Conservation (phyloP, 805 yeast species). For the Ascoidea rubescens region DNA sequence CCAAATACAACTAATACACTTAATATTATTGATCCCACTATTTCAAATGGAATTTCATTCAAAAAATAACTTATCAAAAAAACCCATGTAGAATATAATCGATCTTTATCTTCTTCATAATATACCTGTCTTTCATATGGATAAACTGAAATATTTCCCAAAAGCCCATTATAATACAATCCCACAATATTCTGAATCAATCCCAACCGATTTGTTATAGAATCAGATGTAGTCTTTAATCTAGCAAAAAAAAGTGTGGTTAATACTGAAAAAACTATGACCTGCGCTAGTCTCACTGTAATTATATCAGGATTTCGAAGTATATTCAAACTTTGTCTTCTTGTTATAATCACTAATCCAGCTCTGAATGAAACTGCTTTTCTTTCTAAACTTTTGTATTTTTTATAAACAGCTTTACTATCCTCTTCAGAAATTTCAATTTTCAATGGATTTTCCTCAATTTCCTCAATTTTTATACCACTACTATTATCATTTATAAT, state of each 20-base stretch:
- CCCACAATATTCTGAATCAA: constrained; percentile 61
- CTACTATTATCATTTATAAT: neutral
- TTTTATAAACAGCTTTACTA: constrained; percentile 6
- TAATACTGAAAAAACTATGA: constrained; percentile 47
- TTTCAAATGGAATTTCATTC: constrained; percentile 57
- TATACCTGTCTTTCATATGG: constrained; percentile 64
- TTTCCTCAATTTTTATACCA: constrained; percentile 1
- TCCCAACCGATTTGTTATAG: constrained; percentile 60
- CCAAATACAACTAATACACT: constrained; percentile 52
- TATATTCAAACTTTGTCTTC: constrained; percentile 29
- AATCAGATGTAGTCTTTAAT: constrained; percentile 27
- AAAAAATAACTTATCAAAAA: constrained; percentile 47
- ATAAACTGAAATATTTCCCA: constrained; percentile 63
- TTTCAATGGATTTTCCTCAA: neutral
- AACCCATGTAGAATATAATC: constrained; percentile 49
- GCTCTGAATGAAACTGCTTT: constrained; percentile 11
- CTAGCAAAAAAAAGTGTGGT: constrained; percentile 59
- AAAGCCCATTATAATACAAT: constrained; percentile 65
- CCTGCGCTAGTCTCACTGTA: constrained; percentile 51
- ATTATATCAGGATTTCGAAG: constrained; percentile 41
- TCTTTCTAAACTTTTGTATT: constrained; percentile 13
- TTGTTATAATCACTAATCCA: constrained; percentile 8
- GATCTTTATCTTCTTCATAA: constrained; percentile 67
- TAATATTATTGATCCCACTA: constrained; percentile 43
- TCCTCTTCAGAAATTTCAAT: neutral